Percentiles rank a stretch among this genome's conserved stretches.
phyloP scores from a whole-genome alignment of 768 basidiomycete genomes.

The Termitomyces sp. region DNA sequence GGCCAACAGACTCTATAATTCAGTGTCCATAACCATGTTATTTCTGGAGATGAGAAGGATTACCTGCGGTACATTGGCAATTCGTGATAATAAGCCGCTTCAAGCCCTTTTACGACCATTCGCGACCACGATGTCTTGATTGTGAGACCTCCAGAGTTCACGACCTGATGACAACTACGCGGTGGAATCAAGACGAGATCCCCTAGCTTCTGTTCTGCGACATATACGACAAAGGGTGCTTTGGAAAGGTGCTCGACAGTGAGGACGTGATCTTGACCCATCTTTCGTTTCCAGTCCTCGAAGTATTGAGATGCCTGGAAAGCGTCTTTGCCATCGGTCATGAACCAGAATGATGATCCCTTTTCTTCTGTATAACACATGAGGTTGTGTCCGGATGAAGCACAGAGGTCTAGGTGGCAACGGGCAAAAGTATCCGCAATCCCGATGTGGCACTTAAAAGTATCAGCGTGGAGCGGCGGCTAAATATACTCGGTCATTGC shows the following conservation, averaged over 20 bases:
- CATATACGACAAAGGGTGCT: slow-evolving; percentile 65
- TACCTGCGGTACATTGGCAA: slow-evolving; percentile 78
- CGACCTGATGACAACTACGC: slow-evolving; percentile 77
- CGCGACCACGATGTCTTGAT: slow-evolving; percentile 85
- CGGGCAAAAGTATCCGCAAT: slow-evolving; percentile 80
- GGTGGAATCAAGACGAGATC: slow-evolving; percentile 81
- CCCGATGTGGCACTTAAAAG: slow-evolving; percentile 82
- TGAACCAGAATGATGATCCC: slow-evolving; percentile 82
- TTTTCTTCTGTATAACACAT: slow-evolving; percentile 75
- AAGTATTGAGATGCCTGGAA: slow-evolving; percentile 54
- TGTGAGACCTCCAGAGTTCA: slow-evolving; percentile 75
- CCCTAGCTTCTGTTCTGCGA: slow-evolving; percentile 68
- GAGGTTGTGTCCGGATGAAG: slow-evolving; percentile 81
- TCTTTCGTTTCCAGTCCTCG: slow-evolving; percentile 41
- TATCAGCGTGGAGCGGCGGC: slow-evolving; percentile 50
- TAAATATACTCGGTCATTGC: not conserved
- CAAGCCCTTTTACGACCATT: slow-evolving; percentile 63
- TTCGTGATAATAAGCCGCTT: slow-evolving; percentile 60
- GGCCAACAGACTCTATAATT: slow-evolving; percentile 63
- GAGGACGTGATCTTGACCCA: slow-evolving; percentile 66
- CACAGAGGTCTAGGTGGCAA: slow-evolving; percentile 80
- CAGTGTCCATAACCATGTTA: not conserved
- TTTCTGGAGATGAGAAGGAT: slow-evolving; percentile 6
- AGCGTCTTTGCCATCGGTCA: slow-evolving; percentile 62
- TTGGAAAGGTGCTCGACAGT: slow-evolving; percentile 55